Base-by-base conservation (phyloP, 2,329 filamentous ascomycete genomes). In the Fusarium chlamydosporum region DNA sequence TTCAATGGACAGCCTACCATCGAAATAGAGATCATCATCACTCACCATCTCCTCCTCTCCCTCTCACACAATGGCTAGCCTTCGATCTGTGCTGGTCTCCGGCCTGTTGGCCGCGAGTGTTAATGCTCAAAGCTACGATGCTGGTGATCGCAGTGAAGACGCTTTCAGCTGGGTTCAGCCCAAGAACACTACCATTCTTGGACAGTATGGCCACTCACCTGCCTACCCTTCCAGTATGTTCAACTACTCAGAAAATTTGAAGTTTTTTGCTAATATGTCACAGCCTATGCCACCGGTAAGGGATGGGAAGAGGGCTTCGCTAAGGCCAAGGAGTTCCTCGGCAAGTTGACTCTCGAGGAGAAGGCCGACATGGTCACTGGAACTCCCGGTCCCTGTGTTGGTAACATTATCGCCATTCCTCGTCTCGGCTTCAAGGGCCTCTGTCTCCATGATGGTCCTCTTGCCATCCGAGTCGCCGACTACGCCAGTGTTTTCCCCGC, bases 401-500 rank as follows among this genome's bases (percentile, higher is more conserved):
- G 76, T 46, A 78, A 78, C 71, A 77, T 83, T 8, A 70, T 76
- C 11, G 66, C 79, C 34, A 81, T 82, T 53, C 72, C 76, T 7
- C 79, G 80, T 11, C 72, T 83, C 61, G 80, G 79, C 59, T 83
- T 83, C 70, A 71, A 77, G 3, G 81, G 81, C 6, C 74, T 83
- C 15, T 83, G 81, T 58, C 79, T 83, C 5, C 77, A 78, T 4
- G 76, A 82, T 59, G 68, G 81, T 61, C 81, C 75, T 23, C 65
- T 75, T 2, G 38, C 67, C 12, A 72, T 76, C n/a, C 71, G 75
- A 38, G 61, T 72, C 3, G 76, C 75, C n/a, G 82, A 83, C 70
- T 82, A 82, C 48, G 82, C 81, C 62, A 83, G 80, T 61, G 80
- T 82, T 12, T 83, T 80, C 70, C 78, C 79, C 3, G 81, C 80